phyloP scores from a whole-genome alignment of 2,329 filamentous ascomycete genomes.

The Dactylella cylindrospora region DNA sequence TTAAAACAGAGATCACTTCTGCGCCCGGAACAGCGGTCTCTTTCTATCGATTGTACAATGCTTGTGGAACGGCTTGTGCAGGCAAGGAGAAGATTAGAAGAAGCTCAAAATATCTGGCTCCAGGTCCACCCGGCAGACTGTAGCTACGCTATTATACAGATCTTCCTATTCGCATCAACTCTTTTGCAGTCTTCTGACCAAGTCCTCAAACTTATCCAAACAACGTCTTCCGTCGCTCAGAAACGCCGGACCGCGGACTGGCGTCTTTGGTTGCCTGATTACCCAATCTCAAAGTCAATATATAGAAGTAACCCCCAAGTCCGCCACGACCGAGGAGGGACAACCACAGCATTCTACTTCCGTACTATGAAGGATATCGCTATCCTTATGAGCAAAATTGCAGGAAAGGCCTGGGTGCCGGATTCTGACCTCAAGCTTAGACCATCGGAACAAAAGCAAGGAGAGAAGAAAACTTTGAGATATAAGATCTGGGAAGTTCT shows the following conservation, averaged over 20 bases:
- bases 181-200: conserved; percentile 31
- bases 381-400: conserved; percentile 53
- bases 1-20: conserved; percentile 24
- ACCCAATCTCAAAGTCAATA: conserved; percentile 59
- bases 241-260: conserved; percentile 53
- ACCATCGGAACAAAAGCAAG: conserved; percentile 29
- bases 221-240: conserved; percentile 58
- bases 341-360: conserved; percentile 59
- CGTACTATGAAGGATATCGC: conserved; percentile 52
- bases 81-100: conserved; percentile 20
- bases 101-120: conserved; percentile 30
- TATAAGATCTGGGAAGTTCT: conserved; percentile 58
- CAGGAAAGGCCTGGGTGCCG: conserved; percentile 50
- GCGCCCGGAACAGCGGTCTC: conserved; percentile 14
- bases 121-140: conserved; percentile 24
- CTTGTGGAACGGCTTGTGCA: conserved; percentile 7
- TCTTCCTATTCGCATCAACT: conserved; percentile 40
- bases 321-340: conserved; percentile 62
- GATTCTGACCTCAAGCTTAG: conserved; percentile 16
- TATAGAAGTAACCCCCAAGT: conserved; percentile 62
- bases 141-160: conserved; percentile 32
- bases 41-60: conserved; percentile 1
- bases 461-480: conserved; percentile 53
- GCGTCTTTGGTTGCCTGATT: conserved; percentile 57
- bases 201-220: conserved; percentile 47